phyloP scores from a whole-genome alignment of 257 asterid species.

The Echites panduratus region DNA sequence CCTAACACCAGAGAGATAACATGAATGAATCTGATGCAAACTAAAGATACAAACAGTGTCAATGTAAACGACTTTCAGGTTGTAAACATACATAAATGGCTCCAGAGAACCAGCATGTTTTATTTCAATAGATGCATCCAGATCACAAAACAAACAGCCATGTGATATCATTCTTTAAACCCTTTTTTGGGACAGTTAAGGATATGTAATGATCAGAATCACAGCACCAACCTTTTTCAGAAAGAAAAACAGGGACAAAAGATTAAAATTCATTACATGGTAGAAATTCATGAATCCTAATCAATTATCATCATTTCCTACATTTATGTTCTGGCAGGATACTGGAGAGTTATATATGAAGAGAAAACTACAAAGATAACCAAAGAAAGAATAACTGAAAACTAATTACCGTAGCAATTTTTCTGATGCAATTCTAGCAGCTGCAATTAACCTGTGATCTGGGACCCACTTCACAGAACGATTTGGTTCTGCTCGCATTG shows the following conservation, averaged over 20 bases:
- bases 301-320: background rate
- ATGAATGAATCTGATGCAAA: background rate
- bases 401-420: slow-evolving; percentile 58
- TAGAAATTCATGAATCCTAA: background rate
- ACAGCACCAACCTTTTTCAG: background rate
- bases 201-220: background rate
- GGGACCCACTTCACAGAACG: slow-evolving; percentile 77
- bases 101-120: background rate
- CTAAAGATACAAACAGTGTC: no score
- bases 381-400: background rate
- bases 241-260: background rate
- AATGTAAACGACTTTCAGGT: background rate
- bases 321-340: background rate
- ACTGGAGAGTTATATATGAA: background rate
- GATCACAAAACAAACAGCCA: background rate
- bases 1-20: background rate
- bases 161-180: background rate
- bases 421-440: slow-evolving; percentile 81
- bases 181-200: background rate
- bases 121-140: background rate
- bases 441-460: slow-evolving; percentile 48
- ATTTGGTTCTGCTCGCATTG: slow-evolving; percentile 84
- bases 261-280: no score
- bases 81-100: background rate
- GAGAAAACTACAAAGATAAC: background rate